Conservation (phyloP, 768 basidiomycete genomes). For the Crepidotus variabilis region DNA sequence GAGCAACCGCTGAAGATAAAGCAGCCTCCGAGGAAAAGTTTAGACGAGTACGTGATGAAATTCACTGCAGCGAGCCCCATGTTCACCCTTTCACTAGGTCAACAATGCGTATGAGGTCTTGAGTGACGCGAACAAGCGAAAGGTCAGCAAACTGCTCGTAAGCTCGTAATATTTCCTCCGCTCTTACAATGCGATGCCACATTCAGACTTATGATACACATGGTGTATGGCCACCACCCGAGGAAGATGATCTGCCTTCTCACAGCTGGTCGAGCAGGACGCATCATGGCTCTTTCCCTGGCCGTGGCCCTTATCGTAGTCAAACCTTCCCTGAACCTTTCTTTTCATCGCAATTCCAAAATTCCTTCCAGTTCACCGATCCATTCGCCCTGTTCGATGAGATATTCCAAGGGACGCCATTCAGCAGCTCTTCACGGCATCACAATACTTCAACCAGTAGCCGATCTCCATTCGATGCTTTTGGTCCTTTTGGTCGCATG, state of each 20-base stretch:
- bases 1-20: conserved; percentile 57
- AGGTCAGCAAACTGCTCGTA: conserved; percentile 28
- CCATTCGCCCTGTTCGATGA: conserved; percentile 73
- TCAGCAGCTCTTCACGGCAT: conserved; percentile 21
- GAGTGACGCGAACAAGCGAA: conserved; percentile 55
- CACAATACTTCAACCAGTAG: conserved; percentile 11
- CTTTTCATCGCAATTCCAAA: conserved; percentile 29
- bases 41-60: conserved; percentile 26
- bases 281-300: conserved; percentile 17
- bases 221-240: conserved; percentile 72
- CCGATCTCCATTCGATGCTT: conserved; percentile 27
- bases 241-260: conserved; percentile 19
- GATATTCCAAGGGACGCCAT: conserved; percentile 50
- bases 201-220: conserved; percentile 62
- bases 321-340: conserved; percentile 40
- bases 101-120: conserved; percentile 80
- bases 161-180: not conserved
- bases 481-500: conserved; percentile 30
- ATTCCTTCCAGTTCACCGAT: conserved; percentile 56
- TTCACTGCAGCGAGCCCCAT: conserved; percentile 7
- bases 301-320: conserved; percentile 21
- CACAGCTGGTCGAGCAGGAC: conserved; percentile 6
- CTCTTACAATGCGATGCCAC: not conserved
- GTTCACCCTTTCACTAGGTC: conserved; percentile 36
- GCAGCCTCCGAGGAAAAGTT: conserved; percentile 54